phyloP scores from a whole-genome alignment of 345 rosid genomes.

The Aegle marmelos region DNA sequence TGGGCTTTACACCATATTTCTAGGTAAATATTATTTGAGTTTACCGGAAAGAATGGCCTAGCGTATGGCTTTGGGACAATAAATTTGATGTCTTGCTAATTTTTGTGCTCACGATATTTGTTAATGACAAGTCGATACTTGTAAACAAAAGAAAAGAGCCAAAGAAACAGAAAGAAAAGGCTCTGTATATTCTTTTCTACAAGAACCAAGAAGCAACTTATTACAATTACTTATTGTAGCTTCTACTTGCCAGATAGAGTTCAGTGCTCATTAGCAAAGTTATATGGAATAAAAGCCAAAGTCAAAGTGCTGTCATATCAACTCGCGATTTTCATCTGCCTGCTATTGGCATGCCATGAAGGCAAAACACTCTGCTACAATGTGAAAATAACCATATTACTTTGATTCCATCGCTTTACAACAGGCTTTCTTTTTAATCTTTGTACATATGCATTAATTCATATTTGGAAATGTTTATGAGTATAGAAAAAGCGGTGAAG shows the following conservation, averaged over 20 bases:
- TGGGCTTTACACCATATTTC: constrained; percentile 58
- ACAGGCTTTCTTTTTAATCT: too few species aligned
- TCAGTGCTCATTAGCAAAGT: background rate
- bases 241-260: background rate
- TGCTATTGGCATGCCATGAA: background rate
- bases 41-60: constrained; percentile 26
- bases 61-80: constrained; percentile 2
- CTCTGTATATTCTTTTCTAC: background rate
- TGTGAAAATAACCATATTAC: background rate
- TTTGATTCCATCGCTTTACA: too few species aligned
- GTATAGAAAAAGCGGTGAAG: too few species aligned
- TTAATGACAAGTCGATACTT: background rate
- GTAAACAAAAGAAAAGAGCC: background rate
- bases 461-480: too few species aligned
- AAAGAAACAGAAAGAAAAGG: background rate
- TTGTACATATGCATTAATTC: too few species aligned
- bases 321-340: background rate
- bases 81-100: constrained; percentile 14
- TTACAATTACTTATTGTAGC: background rate
- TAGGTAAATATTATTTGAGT: constrained; percentile 29
- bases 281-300: background rate
- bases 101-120: constrained; percentile 14
- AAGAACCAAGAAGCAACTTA: background rate
- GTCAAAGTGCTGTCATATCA: background rate
- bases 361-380: background rate